Conservation (phyloP, 2,329 filamentous ascomycete species). For the Aspergillus ruber region DNA sequence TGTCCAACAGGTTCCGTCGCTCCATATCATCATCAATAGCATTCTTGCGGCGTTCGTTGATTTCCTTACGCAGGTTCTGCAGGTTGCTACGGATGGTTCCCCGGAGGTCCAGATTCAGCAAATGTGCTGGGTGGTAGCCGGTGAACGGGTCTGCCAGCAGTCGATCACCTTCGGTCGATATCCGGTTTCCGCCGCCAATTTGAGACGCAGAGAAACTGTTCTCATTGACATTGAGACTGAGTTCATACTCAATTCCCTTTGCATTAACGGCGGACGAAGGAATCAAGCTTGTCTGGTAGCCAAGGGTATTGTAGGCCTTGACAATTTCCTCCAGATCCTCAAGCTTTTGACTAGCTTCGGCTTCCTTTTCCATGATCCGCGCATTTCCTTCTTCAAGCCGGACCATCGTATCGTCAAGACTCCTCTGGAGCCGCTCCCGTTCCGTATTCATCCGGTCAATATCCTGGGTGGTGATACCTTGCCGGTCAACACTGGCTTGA, state of each 20-base stretch:
- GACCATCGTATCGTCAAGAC: constrained; percentile 67
- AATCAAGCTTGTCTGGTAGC: constrained; percentile 88
- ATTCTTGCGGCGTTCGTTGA: constrained; percentile 77
- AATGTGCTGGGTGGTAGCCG: constrained; percentile 82
- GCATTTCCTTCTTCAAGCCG: constrained; percentile 81
- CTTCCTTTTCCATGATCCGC: constrained; percentile 75
- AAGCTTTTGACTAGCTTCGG: constrained; percentile 76
- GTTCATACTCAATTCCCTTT: constrained; percentile 76
- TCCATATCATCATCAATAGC: constrained; percentile 89
- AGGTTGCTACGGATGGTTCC: constrained; percentile 76
- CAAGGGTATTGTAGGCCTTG: constrained; percentile 86
- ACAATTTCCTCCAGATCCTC: constrained; percentile 89
- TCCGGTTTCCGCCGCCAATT: constrained; percentile 42
- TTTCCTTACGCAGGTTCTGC: constrained; percentile 72
- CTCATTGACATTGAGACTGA: constrained; percentile 74
- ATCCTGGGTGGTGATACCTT: constrained; percentile 94
- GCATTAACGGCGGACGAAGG: constrained; percentile 79
- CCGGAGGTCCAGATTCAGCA: constrained; percentile 82
- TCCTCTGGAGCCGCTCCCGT: constrained; percentile 84
- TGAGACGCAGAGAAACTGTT: constrained; percentile 67
- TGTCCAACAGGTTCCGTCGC: constrained; percentile 86
- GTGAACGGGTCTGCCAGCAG: constrained; percentile 74
- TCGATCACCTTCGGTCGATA: constrained; percentile 59
- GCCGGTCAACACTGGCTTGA: constrained; percentile 81
- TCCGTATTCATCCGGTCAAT: constrained; percentile 98